Evolutionary conservation across 1,284 basidiomycete species (phyloP), one percentile per base, ranked within the genome.

Genomic region (Microstroma glucosiphilum): DNA sequence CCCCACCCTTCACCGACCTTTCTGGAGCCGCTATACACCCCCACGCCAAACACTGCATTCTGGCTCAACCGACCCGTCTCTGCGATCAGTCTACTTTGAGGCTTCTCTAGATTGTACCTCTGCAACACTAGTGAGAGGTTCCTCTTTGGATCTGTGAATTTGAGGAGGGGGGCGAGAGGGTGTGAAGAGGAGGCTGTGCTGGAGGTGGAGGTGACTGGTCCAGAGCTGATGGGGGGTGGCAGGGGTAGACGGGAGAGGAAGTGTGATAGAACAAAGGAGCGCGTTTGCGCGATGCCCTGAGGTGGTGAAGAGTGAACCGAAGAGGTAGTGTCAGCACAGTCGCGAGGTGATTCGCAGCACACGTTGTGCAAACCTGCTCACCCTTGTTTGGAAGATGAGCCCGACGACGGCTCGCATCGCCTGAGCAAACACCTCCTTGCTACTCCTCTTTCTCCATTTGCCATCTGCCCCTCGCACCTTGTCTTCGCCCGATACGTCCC

Each of bases 1-100:
- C 96, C 96, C 76, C 92, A 92, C 8, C 92, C 93, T 82, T 99
- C 93, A 13, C 94, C 92, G 1, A 99, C 85, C 81, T 96, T 87
- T 30, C 82, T 71, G 68, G 89, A 88, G 21, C 85, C 85, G n/a
- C 90, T 89, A 80, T 86, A 97, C 57, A 96, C 88, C 23, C 92
- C 94, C 11, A 96, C 89, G 15, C 96, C 89, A 79, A 91, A 98
- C 46, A 96, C 85, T 0, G 94, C 92, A 7, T 89, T 88, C 71
- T 90, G 90, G 2, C 90, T 89, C 68, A 87, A 85, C 56, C 91
- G 86, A 76, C 94, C 94, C 0, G 92, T 92, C 80, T 97, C 94
- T 71, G 90, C 91, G 60, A 99, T 82, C 66, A 99, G 80, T 75
- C 92, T 88, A 69, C 68, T 64, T 23, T 61, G 69, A 0, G 80